These are phyloP conservation scores for Primulina huaijiensis DNA, from an alignment of 257 asterid species.

Conservation along the genomic window DNA sequence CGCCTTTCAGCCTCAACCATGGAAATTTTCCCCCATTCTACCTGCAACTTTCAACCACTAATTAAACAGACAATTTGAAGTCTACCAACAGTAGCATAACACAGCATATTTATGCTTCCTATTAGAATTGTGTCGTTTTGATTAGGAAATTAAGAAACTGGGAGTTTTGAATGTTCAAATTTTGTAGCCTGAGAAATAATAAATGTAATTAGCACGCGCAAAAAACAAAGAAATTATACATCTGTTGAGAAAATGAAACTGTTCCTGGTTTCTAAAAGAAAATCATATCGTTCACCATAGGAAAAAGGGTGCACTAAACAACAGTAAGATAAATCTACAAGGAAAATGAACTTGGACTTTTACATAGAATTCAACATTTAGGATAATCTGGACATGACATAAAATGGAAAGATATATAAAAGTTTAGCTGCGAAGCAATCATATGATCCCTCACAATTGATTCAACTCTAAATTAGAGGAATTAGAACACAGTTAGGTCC, in stretches of 20 bases:
- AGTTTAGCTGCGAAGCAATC: slow-evolving; percentile 19
- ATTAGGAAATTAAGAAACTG: not conserved
- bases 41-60: slow-evolving; percentile 51
- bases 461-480: not conserved
- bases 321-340: not conserved
- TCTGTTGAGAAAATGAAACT: not conserved
- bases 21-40: slow-evolving; percentile 95
- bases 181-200: not conserved
- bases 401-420: not conserved
- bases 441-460: not conserved
- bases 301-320: not conserved
- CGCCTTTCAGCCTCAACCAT: slow-evolving; percentile 99
- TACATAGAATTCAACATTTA: not conserved
- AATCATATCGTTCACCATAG: not conserved
- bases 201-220: not conserved
- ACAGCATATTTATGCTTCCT: not conserved
- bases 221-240: no score
- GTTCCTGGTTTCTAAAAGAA: not conserved
- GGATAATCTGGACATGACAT: not conserved
- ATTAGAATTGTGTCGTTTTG: not conserved
- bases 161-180: not conserved
- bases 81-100: slow-evolving; percentile 7
- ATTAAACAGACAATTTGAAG: slow-evolving; percentile 11
- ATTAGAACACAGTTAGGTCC: not conserved
- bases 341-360: not conserved